Evolutionary conservation across 257 asterid species (phyloP), one percentile per base, ranked within the genome.

Genomic region (Osmanthus fragrans): DNA sequence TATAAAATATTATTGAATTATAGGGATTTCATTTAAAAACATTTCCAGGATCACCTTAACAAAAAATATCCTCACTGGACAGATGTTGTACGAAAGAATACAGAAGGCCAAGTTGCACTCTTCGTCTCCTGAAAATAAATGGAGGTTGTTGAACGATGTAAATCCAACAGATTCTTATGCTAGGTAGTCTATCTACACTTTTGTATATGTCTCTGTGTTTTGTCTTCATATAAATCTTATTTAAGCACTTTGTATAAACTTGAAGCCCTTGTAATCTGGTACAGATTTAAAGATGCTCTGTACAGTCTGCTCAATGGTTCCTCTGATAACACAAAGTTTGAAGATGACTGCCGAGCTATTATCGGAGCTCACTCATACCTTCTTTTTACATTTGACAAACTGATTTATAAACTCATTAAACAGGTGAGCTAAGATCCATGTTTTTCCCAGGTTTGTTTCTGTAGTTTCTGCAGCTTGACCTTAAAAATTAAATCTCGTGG

Each of bases 261-360:
- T 75, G 64, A 86, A 76, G 30, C 21, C 71, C 79, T 83, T 74
- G 19, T 72, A 80, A 32, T 49, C 54, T 84, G 83, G 56, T 80
- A 51, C 94, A 96, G 98, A 82, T 89, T 96, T 84, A 92, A 85
- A 90, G 88, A 81, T 82, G 92, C 96, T n/a, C 93, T 96, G 58
- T 82, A 84, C 78, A 92, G 79, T 83, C 86, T 93, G 78, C 88
- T 96, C 73, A 90, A 88, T 79, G 99, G 99, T 54, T 87, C 96
- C 79, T 89, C 89, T 77, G 98, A 94, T 83, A 89, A 87, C 71
- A 81, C 97, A 37, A 96, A 90, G 88, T 96, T 87, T 76, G 99
- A 96, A 85, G 99, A 96, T 80, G 99, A 96, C 80, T 96, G 99
- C 73, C 91, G 97, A 70, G 89, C 97, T 77, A 87, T 93, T 70